Conservation (phyloP, 305 asterid genomes). For the Withania somnifera region DNA sequence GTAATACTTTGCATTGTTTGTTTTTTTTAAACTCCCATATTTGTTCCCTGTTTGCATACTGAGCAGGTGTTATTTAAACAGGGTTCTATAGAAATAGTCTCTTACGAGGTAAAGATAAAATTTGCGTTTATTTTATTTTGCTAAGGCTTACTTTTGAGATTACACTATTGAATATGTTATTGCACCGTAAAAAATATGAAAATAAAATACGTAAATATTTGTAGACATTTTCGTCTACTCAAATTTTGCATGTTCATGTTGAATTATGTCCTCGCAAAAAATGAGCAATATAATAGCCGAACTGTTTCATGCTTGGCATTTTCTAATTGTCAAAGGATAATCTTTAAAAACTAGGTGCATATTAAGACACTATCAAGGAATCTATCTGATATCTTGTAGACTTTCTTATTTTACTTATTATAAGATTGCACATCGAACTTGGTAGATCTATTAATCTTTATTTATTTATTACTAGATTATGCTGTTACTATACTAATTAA, state of each 20-base stretch:
- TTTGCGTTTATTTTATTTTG: too few relatives aligned
- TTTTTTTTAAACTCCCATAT: too few relatives aligned
- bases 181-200: not conserved
- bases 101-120: too few relatives aligned
- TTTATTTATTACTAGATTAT: not conserved
- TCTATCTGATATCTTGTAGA: not conserved
- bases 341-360: not conserved
- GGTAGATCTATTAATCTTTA: not conserved
- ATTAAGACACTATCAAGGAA: not conserved
- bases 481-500: not conserved
- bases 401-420: too few relatives aligned
- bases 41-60: too few relatives aligned
- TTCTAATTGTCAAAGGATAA: not conserved
- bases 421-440: not conserved
- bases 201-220: not conserved
- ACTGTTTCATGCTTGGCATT: not conserved
- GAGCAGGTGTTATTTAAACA: too few relatives aligned
- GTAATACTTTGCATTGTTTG: too few relatives aligned
- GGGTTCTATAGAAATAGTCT: too few relatives aligned
- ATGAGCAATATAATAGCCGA: not conserved
- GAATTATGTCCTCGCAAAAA: not conserved
- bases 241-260: not conserved
- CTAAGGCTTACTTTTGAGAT: too few relatives aligned
- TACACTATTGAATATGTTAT: too few relatives aligned
- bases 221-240: not conserved